Base-by-base conservation (phyloP, 352 stramenopile species). In the Globisporangium orthogonon region DNA sequence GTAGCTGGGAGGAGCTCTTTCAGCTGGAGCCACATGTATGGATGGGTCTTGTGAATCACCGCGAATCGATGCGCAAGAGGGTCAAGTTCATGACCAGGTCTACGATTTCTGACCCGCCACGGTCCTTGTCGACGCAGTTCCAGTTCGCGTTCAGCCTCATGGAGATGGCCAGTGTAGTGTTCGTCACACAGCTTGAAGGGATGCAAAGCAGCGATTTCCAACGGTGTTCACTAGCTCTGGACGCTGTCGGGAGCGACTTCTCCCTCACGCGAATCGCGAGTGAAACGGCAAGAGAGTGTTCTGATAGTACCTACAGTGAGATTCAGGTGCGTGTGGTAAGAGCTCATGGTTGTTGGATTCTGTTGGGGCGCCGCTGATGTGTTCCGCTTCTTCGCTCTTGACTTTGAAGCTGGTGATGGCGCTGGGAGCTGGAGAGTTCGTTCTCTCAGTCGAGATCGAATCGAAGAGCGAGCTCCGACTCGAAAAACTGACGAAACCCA, bases 371-470 rank as follows among this genome's bases (percentile, higher is more conserved):
- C n/a, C n/a, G n/a, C n/a, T n/a, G n/a, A n/a, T n/a, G n/a, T n/a
- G n/a, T 6, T 35, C 6, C 31, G 31, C 3, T 35, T 35, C 31
- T 35, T 6, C 43, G 17, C n/a, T n/a, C 14, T n/a, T 33, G 46
- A 11, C 46, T 39, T 0, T 51, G 41, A 46, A 54, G 50, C 31
- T 65, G n/a, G 61, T 71, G n/a, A 30, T 47, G 29, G 69, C 66
- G 0, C 59, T 83, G 28, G 56, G 56, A 31, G 55, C 70, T 10
- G 73, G 73, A 0, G 73, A 83, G 48, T 83, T 80, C 60, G 56
- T 83, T 43, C 56, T 79, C 28, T 62, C 56, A 48, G 40, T 78
- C 35, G 44, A 54, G 47, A 40, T 54, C 11, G 48, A 56, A 30
- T 40, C 61, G 39, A 23, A 30, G 17, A 11, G 33, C 15, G n/a